phyloP scores from a whole-genome alignment of 352 stramenopile species.

The Phytophthora lateralis region DNA sequence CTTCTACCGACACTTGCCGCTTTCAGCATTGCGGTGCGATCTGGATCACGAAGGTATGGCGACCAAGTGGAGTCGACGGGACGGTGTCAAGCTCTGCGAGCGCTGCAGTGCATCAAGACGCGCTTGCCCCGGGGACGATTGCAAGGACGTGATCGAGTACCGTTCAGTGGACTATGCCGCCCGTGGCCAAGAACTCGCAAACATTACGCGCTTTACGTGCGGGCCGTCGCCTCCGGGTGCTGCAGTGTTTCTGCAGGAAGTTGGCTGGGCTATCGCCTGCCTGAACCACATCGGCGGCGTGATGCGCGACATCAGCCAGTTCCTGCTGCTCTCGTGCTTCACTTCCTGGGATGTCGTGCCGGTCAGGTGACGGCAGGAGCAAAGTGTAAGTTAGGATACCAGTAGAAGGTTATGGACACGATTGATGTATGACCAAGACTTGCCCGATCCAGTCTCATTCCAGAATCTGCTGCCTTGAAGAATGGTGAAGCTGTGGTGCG shows the following conservation, averaged over 20 bases:
- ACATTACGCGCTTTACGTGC: slow-evolving; percentile 23
- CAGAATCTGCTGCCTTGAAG: no score
- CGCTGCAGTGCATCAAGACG: slow-evolving; percentile 28
- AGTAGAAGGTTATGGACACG: neutral
- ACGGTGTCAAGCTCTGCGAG: slow-evolving; percentile 44
- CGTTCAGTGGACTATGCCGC: slow-evolving; percentile 39
- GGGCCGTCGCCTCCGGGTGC: slow-evolving; percentile 17
- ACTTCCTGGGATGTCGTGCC: slow-evolving; percentile 36
- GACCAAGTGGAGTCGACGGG: slow-evolving; percentile 37
- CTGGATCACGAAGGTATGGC: slow-evolving; percentile 29
- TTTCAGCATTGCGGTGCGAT: slow-evolving; percentile 57
- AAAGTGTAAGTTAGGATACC: slow-evolving; percentile 9
- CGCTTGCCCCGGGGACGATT: slow-evolving; percentile 21
- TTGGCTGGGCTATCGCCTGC: slow-evolving; percentile 33
- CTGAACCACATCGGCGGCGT: slow-evolving; percentile 37
- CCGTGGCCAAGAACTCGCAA: slow-evolving; percentile 27
- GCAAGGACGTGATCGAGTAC: slow-evolving; percentile 38
- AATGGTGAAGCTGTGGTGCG: no score
- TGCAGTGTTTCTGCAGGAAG: slow-evolving; percentile 26
- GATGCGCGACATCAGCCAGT: slow-evolving; percentile 39
- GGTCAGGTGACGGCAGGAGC: slow-evolving; percentile 9
- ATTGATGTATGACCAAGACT: no score
- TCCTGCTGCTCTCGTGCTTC: slow-evolving; percentile 40
- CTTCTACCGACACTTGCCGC: slow-evolving; percentile 86
- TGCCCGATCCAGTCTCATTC: no score